Percentiles rank a stretch among this genome's conserved stretches.
These are phyloP conservation scores for Penicillium ucsense DNA, from an alignment of 495 filamentous ascomycete genomes.

Conservation along the genomic window DNA sequence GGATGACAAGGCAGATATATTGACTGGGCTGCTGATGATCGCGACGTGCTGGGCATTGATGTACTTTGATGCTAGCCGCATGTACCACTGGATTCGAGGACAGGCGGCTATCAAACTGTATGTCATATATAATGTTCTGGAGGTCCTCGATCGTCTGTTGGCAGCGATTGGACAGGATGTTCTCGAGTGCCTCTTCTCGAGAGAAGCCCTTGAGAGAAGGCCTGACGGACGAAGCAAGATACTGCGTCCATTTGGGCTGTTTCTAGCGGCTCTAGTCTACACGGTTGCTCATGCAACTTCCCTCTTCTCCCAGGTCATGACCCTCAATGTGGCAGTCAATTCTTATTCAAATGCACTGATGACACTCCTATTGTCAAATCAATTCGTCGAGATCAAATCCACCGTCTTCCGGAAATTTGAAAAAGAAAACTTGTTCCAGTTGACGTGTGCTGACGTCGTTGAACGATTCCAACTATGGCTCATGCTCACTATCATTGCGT, in stretches of 20 bases:
- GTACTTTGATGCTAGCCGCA: constrained; percentile 88
- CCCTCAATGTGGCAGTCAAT: constrained; percentile 95
- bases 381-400: constrained; percentile 97
- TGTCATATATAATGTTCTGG: constrained; percentile 94
- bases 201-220: constrained; percentile 81
- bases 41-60: constrained; percentile 76
- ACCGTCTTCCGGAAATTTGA: constrained; percentile 97
- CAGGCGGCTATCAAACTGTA: constrained; percentile 97
- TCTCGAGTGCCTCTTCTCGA: constrained; percentile 87
- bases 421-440: constrained; percentile 93
- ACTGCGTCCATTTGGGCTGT: constrained; percentile 84
- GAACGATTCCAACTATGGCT: constrained; percentile 97
- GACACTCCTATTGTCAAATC: constrained; percentile 84
- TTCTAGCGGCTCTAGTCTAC: constrained; percentile 77
- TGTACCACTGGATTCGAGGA: constrained; percentile 96
- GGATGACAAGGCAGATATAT: constrained; percentile 88
- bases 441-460: constrained; percentile 93
- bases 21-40: constrained; percentile 80
- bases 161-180: constrained; percentile 92
- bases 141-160: constrained; percentile 78
- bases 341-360: constrained; percentile 95
- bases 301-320: constrained; percentile 94
- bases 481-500: constrained; percentile 90
- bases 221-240: constrained; percentile 86
- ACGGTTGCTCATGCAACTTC: constrained; percentile 77